Evolutionary conservation across 1,284 basidiomycete genomes (phyloP), one percentile per base, ranked within the genome.

Genomic region (Uromyces viciae-fabae): DNA sequence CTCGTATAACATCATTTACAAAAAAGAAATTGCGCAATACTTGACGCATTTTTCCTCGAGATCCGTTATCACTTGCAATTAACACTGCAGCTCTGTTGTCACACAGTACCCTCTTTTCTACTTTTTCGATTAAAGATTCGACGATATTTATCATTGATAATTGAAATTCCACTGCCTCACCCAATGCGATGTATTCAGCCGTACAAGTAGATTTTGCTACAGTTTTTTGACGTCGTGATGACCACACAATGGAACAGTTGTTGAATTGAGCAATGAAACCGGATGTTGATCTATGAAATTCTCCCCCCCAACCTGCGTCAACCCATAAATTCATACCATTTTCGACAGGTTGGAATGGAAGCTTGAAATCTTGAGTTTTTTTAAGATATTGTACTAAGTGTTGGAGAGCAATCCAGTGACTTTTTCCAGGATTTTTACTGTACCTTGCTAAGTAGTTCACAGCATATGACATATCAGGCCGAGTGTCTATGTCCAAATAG

Each of bases 371-470:
- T 2, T 38, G 5, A 5, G 60, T 64, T 36, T 15, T 38, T 38
- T 64, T 64, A 5, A 64, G 11, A 38, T 64, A 64, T 3, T 38
- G 17, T 15, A 64, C 22, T 5, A 64, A n/a, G 42, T 64, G 60
- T 3, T 2, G 36, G 7, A 64, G 33, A 17, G 60, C 33, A 3
- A 33, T 3, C 60, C 60, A 64, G 25, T 64, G 60, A 3, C 17
- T 19, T 19, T 38, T 38, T 28, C 42, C 36, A 38, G 60, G 60
- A 38, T 64, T 64, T 19, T 64, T 33, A 64, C 36, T 38, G 28
- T 64, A 64, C 9, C 60, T 11, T 5, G 60, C 60, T n/a, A 64
- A 64, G 60, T 64, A 64, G 22, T 74, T 74, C 2, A 74, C 71
- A 5, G 46, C 33, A 52, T 36, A 74, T 28, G 71, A 56, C 4